Conservation (phyloP, 352 stramenopile species). For the Phytophthora uliginosa region DNA sequence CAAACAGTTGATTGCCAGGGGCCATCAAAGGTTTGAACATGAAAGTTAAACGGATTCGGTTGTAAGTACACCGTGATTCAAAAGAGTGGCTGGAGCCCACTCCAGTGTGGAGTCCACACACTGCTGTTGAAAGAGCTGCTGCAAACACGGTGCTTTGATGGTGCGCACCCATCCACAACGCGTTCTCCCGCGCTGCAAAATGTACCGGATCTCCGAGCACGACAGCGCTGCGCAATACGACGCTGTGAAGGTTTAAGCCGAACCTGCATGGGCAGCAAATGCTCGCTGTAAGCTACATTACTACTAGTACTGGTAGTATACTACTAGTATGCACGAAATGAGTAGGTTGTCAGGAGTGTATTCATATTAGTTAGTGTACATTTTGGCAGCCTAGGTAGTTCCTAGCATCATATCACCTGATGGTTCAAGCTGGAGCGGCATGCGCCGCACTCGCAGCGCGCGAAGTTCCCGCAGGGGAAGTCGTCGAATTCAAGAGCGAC, state of each 20-base stretch:
- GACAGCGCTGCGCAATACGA: slow-evolving; percentile 3
- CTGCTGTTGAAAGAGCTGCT: not conserved
- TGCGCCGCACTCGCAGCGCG: slow-evolving; percentile 26
- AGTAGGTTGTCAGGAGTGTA: slow-evolving; percentile 10
- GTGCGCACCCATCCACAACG: slow-evolving; percentile 11
- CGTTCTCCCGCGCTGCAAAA: slow-evolving; percentile 13
- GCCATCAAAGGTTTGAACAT: not conserved
- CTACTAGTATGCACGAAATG: not conserved
- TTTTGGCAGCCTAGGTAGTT: slow-evolving; percentile 12
- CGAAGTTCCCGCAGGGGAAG: slow-evolving; percentile 29
- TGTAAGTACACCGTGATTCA: not conserved
- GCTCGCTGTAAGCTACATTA: too few relatives aligned
- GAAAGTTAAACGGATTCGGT: too few relatives aligned
- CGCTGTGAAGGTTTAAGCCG: not conserved
- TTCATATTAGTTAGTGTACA: slow-evolving; percentile 31
- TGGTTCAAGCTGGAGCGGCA: slow-evolving; percentile 24
- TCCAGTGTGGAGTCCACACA: not conserved
- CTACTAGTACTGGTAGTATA: too few relatives aligned
- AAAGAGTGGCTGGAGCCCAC: slow-evolving; percentile 2
- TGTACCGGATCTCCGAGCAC: slow-evolving; percentile 26
- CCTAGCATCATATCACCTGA: slow-evolving; percentile 3
- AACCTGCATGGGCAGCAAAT: not conserved
- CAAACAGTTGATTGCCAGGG: slow-evolving; percentile 16
- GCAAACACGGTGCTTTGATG: slow-evolving; percentile 21
- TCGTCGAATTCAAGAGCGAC: slow-evolving; percentile 27